phyloP scores from a whole-genome alignment of 371 early-diverging fungal genomes.

The Mortierella polycephala region DNA sequence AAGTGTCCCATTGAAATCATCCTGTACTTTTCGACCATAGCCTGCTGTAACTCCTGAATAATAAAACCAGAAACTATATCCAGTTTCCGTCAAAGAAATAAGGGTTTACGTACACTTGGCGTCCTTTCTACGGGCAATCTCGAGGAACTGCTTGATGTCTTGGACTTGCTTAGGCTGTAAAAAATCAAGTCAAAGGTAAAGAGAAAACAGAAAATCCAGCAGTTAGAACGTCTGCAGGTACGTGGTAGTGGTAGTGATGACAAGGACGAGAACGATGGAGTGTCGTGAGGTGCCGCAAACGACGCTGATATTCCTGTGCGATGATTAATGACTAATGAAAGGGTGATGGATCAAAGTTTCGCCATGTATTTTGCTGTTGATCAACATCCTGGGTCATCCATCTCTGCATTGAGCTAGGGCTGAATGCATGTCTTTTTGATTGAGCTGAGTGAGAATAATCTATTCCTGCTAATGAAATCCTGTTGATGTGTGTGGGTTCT shows the following conservation, averaged over 20 bases:
- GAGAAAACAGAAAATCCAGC: conserved; percentile 5
- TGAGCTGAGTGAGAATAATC: neutral
- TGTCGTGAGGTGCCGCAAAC: neutral
- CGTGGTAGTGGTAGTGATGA: too few relatives aligned
- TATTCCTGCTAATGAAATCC: neutral
- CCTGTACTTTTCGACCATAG: too few relatives aligned
- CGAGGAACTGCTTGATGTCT: conserved; percentile 98
- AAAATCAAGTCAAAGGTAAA: conserved; percentile 1
- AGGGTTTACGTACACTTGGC: conserved; percentile 79
- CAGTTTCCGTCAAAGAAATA: neutral
- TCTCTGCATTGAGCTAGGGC: too few relatives aligned
- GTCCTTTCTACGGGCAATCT: conserved; percentile 96
- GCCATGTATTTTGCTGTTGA: conserved; percentile 5
- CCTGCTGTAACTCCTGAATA: too few relatives aligned
- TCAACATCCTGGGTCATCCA: too few relatives aligned
- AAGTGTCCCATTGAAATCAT: too few relatives aligned
- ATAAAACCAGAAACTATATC: neutral
- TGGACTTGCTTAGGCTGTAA: conserved; percentile 94
- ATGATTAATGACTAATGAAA: too few relatives aligned
- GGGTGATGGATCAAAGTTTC: conserved; percentile 25
- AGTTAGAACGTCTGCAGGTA: neutral
- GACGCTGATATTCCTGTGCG: neutral
- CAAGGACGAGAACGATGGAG: neutral
- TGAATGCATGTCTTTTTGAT: too few relatives aligned
- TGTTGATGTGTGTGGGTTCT: neutral